Conservation (phyloP, 768 basidiomycete species). For the Kwoniella dendrophila region DNA sequence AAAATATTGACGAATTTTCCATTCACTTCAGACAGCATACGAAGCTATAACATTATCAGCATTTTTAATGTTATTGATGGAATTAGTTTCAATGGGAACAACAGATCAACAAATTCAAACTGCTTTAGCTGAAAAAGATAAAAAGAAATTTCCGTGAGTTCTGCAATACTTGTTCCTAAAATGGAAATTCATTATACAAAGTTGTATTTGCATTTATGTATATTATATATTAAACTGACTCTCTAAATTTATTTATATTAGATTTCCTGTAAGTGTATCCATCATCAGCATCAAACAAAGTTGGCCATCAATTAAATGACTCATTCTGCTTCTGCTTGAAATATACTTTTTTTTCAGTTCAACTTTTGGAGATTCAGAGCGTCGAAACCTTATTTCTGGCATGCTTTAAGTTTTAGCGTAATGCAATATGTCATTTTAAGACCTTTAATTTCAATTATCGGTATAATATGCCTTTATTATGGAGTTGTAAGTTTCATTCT, state of each 20-base stretch:
- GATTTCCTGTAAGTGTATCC: slow-evolving; percentile 27
- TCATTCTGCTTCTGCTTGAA: not conserved
- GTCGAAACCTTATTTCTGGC: slow-evolving; percentile 74
- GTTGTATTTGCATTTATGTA: no score
- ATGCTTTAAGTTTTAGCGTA: slow-evolving; percentile 70
- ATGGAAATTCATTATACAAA: no score
- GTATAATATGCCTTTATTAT: slow-evolving; percentile 73
- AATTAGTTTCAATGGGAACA: slow-evolving; percentile 76
- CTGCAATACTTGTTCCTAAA: slow-evolving; percentile 58
- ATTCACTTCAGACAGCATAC: slow-evolving; percentile 31
- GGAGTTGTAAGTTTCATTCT: slow-evolving; percentile 57
- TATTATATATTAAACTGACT: no score
- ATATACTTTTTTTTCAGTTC: slow-evolving; percentile 60
- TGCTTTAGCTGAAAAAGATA: slow-evolving; percentile 78
- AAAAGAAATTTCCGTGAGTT: slow-evolving; percentile 64
- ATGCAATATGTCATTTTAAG: slow-evolving; percentile 83
- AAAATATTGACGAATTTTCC: not conserved
- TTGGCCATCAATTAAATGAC: not conserved
- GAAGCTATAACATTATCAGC: slow-evolving; percentile 82
- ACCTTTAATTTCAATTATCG: slow-evolving; percentile 69
- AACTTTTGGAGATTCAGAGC: slow-evolving; percentile 66
- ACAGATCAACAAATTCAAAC: slow-evolving; percentile 65
- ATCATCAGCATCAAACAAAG: not conserved
- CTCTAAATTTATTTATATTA: not conserved
- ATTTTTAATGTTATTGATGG: slow-evolving; percentile 80